These are phyloP conservation scores for Lasiosphaeris hirsuta DNA, from an alignment of 495 filamentous ascomycete species.

Conservation along the genomic window DNA sequence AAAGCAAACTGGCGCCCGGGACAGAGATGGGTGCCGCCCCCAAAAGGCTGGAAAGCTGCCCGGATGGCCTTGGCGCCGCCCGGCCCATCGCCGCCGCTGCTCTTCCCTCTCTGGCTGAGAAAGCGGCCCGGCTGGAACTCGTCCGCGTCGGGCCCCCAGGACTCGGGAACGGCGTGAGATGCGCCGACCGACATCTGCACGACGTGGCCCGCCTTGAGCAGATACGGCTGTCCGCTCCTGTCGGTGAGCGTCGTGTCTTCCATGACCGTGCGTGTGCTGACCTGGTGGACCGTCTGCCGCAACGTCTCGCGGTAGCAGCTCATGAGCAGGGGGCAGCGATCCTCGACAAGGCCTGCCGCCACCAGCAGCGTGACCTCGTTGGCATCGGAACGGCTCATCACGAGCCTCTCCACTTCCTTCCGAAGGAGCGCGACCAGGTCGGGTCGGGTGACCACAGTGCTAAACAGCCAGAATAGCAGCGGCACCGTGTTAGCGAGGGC, in stretches of 20 bases:
- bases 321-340: constrained; percentile 12
- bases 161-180: constrained; percentile 2
- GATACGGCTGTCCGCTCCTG: constrained; percentile 5
- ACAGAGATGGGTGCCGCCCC: constrained; percentile 18
- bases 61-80: constrained; percentile 10
- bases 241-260: constrained; percentile 13
- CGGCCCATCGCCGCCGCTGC: not conserved
- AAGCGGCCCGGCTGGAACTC: constrained; percentile 17
- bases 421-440: not conserved
- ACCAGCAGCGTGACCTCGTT: not conserved
- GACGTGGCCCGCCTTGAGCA: constrained; percentile 10
- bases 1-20: constrained; percentile 16
- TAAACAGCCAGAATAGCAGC: constrained; percentile 12
- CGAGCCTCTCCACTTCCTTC: not conserved
- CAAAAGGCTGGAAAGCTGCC: constrained; percentile 15
- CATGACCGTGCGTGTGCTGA: constrained; percentile 12
- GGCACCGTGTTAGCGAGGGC: constrained; percentile 18
- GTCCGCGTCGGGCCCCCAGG: constrained; percentile 11
- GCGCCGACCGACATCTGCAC: constrained; percentile 12
- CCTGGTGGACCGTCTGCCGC: constrained; percentile 10
- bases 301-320: constrained; percentile 18
- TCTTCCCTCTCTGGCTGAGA: not conserved
- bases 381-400: not conserved
- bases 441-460: constrained; percentile 1
- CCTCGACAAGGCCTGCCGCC: not conserved